Conservation (phyloP, 768 basidiomycete species). For the Pisolithus marmoratus region DNA sequence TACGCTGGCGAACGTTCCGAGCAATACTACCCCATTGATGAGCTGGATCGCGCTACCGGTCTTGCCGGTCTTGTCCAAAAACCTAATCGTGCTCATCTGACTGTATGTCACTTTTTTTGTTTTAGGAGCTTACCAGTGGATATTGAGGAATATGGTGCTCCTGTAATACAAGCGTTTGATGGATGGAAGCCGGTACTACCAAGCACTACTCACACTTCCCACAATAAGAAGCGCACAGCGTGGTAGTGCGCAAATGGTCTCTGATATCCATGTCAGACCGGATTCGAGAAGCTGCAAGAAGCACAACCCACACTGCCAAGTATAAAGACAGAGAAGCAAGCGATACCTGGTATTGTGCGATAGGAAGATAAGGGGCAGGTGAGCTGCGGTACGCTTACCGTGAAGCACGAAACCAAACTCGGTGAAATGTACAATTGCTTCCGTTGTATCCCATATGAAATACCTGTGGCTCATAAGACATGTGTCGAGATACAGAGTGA, state of each 20-base stretch:
- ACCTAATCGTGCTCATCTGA: constrained; percentile 36
- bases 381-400: constrained; percentile 35
- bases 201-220: constrained; percentile 60
- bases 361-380: neutral
- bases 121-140: constrained; percentile 70
- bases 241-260: constrained; percentile 78
- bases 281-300: neutral
- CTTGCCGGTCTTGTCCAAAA: constrained; percentile 69
- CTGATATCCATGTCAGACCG: constrained; percentile 27
- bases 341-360: constrained; percentile 36
- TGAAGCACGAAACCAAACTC: constrained; percentile 76
- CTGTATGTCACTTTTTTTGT: neutral
- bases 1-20: constrained; percentile 62
- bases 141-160: constrained; percentile 83
- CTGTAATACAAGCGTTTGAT: constrained; percentile 25
- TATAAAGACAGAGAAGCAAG: constrained; percentile 60
- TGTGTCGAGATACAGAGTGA: neutral
- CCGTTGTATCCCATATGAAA: constrained; percentile 81
- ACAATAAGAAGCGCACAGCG: constrained; percentile 69
- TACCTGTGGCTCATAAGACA: constrained; percentile 39
- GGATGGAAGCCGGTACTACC: neutral
- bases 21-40: constrained; percentile 64
- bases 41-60: constrained; percentile 66
- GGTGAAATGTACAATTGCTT: constrained; percentile 61
- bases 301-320: constrained; percentile 57